Evolutionary conservation across 306 rosid species (phyloP).

Genomic region (Oxytropis ochrocephala): DNA sequence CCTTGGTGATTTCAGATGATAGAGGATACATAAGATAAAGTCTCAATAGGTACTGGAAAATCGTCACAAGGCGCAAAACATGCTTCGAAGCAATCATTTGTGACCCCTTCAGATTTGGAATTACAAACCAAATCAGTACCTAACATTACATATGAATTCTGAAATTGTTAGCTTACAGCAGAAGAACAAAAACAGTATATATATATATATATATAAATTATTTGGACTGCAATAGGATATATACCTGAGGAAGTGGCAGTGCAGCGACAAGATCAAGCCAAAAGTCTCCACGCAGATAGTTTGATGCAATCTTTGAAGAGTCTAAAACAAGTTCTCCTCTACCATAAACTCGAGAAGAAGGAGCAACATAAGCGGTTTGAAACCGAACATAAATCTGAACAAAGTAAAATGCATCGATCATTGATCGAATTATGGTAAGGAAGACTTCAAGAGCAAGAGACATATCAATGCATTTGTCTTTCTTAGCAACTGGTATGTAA

Average conservation of each 20-base stretch:
- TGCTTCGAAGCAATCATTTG: constrained; percentile 42
- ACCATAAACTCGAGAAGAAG: constrained; percentile 61
- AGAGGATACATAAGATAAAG: constrained; percentile 51
- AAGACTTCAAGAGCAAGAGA: constrained; percentile 29
- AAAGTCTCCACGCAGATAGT: constrained; percentile 39
- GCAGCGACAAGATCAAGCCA: constrained; percentile 56
- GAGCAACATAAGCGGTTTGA: constrained; percentile 51
- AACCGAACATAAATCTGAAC: constrained; percentile 47
- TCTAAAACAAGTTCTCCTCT: constrained; percentile 58
- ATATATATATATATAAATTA: too few species aligned
- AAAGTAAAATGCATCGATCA: constrained; percentile 48
- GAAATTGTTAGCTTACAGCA: constrained; percentile 10
- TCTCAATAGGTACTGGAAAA: constrained; percentile 57
- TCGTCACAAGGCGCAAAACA: constrained; percentile 31
- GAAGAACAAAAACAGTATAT: background rate
- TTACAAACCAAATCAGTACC: constrained; percentile 52
- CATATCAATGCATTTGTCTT: constrained; percentile 40
- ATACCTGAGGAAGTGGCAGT: constrained; percentile 61
- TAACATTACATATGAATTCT: constrained; percentile 7
- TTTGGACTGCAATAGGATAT: background rate
- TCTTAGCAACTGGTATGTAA: constrained; percentile 45
- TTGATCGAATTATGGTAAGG: constrained; percentile 42
- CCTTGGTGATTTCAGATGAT: constrained; percentile 41
- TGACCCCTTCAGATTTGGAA: constrained; percentile 42
- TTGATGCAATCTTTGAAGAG: constrained; percentile 51